phyloP scores from a whole-genome alignment of 495 filamentous ascomycete genomes.

The Penicillium flavigenum region DNA sequence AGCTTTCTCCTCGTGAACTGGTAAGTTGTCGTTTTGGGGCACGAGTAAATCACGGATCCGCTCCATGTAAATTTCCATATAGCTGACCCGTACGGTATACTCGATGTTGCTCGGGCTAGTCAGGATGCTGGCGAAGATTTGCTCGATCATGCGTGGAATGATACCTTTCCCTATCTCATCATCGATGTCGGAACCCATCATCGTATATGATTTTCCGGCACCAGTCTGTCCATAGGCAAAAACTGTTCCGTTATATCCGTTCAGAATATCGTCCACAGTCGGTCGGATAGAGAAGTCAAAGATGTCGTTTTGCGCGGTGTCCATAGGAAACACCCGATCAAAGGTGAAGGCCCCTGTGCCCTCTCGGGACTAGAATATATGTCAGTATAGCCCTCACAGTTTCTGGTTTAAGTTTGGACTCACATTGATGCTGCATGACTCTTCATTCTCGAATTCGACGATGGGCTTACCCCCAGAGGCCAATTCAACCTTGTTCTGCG shows the following conservation, averaged over 20 bases:
- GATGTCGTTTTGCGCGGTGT: constrained; percentile 80
- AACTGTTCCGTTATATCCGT: constrained; percentile 98
- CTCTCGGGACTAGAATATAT: constrained; percentile 67
- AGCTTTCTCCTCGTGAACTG: constrained; percentile 95
- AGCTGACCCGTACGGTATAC: constrained; percentile 95
- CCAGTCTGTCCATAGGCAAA: constrained; percentile 99
- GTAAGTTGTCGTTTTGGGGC: constrained; percentile 92
- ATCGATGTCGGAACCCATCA: constrained; percentile 98
- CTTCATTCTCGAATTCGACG: constrained; percentile 80
- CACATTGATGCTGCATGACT: constrained; percentile 86
- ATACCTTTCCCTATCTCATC: constrained; percentile 87
- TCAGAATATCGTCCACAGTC: constrained; percentile 96
- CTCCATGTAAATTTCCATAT: constrained; percentile 99
- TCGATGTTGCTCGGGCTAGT: constrained; percentile 91
- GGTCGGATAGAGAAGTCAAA: constrained; percentile 96
- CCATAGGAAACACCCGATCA: constrained; percentile 94
- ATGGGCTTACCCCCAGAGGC: constrained; percentile 87
- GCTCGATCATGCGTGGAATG: constrained; percentile 95
- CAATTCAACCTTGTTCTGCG: constrained; percentile 91
- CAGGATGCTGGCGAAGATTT: constrained; percentile 94
- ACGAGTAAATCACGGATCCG: constrained; percentile 89
- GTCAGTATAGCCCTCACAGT: constrained; percentile 12
- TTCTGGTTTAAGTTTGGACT: constrained; percentile 28
- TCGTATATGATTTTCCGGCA: constrained; percentile 97
- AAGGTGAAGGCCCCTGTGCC: constrained; percentile 88